These are phyloP conservation scores for Chrysoporthe austroafricana DNA, from an alignment of 2,329 filamentous ascomycete genomes.

Conservation along the genomic window DNA sequence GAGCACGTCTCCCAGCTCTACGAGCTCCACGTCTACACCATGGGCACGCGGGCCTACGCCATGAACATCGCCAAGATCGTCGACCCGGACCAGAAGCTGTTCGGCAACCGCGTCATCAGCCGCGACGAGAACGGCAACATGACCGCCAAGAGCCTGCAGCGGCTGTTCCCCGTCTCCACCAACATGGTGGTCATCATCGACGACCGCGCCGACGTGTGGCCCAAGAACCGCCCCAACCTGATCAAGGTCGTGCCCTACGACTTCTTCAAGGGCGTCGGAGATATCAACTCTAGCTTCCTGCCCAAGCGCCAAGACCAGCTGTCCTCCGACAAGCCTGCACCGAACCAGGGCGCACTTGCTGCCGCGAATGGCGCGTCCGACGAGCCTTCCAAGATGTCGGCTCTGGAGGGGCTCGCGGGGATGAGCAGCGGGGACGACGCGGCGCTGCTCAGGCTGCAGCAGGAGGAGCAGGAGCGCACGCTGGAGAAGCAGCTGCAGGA, in stretches of 20 bases:
- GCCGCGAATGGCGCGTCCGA: conserved; percentile 31
- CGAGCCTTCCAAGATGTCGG: conserved; percentile 41
- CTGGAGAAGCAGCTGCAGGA: conserved; percentile 89
- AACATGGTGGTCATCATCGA: conserved; percentile 99
- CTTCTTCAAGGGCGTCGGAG: conserved; percentile 96
- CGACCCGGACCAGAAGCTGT: conserved; percentile 85
- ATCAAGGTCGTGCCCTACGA: conserved; percentile 96
- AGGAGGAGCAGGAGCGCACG: conserved; percentile 82
- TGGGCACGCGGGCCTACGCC: conserved; percentile 97
- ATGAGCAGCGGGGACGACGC: conserved; percentile 75
- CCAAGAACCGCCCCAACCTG: conserved; percentile 84
- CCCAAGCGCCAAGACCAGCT: conserved; percentile 72
- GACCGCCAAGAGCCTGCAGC: conserved; percentile 84
- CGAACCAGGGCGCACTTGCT: conserved; percentile 30
- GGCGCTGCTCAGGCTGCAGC: conserved; percentile 71
- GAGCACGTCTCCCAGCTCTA: conserved; percentile 78
- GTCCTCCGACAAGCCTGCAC: conserved; percentile 33
- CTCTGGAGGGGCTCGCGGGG: conserved; percentile 75
- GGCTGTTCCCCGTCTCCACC: conserved; percentile 93
- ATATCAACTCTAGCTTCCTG: conserved; percentile 97
- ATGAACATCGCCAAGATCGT: conserved; percentile 90
- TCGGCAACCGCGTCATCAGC: conserved; percentile 93
- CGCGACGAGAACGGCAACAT: conserved; percentile 96
- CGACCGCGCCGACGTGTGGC: conserved; percentile 95
- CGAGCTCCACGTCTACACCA: conserved; percentile 97